phyloP scores from a whole-genome alignment of 1,139 yeast genomes.

The Diutina pseudorugosa region DNA sequence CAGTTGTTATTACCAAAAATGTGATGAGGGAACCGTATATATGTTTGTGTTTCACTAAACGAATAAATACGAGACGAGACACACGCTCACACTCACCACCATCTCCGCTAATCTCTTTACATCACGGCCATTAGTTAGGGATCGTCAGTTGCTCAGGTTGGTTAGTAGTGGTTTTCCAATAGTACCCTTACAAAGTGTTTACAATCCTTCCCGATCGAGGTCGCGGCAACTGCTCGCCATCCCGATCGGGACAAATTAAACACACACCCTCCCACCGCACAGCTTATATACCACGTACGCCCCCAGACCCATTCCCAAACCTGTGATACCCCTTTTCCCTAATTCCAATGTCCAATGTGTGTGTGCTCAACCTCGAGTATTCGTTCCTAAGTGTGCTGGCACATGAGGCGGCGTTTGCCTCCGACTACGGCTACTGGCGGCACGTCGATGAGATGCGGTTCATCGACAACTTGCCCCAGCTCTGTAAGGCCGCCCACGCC shows the following conservation, averaged over 20 bases:
- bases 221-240: background rate
- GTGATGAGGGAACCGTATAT: no score
- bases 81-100: no score
- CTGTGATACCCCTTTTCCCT: background rate
- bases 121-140: background rate
- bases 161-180: no score
- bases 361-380: constrained; percentile 3
- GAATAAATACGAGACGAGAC: no score
- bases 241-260: background rate
- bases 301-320: background rate
- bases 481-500: background rate
- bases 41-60: no score
- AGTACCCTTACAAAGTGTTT: no score
- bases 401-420: background rate
- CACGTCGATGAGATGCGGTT: background rate
- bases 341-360: background rate
- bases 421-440: constrained; percentile 1
- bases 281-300: background rate
- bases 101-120: no score
- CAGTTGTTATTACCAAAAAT: no score
- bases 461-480: background rate
- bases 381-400: background rate
- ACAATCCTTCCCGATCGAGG: background rate
- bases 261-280: background rate
- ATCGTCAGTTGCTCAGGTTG: background rate